Conservation (phyloP, 1,139 yeast species). For the Pichia inconspicua region DNA sequence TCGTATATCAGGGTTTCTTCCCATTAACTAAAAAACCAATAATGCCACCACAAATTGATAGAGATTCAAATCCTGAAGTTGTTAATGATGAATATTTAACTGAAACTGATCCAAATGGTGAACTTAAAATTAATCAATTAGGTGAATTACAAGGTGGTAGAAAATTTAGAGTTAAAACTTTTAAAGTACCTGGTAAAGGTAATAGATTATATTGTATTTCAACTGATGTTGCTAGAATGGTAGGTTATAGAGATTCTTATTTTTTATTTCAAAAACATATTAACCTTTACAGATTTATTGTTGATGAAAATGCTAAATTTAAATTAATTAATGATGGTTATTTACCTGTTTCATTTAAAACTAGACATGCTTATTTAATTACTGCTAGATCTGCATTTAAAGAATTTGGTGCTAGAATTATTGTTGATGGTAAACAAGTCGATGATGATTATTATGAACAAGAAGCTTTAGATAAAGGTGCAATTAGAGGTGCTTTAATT, state of each 20-base stretch:
- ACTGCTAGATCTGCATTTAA: constrained; percentile 85
- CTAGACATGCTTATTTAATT: constrained; percentile 81
- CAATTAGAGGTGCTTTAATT: constrained; percentile 53
- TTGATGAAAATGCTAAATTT: constrained; percentile 72
- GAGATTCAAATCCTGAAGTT: constrained; percentile 24
- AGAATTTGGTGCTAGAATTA: constrained; percentile 85
- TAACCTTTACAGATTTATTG: constrained; percentile 60
- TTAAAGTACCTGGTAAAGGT: constrained; percentile 70
- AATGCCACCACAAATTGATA: constrained; percentile 4
- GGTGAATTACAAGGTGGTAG: constrained; percentile 76
- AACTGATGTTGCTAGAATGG: constrained; percentile 91
- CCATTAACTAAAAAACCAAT: too few relatives aligned
- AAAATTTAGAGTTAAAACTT: constrained; percentile 71
- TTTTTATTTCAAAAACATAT: constrained; percentile 81
- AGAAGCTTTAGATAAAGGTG: constrained; percentile 62
- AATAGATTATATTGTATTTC: constrained; percentile 77
- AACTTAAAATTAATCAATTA: constrained; percentile 55
- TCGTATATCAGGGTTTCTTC: too few relatives aligned
- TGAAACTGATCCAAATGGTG: constrained; percentile 79
- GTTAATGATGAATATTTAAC: constrained; percentile 74
- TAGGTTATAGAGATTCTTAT: constrained; percentile 92
- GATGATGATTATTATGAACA: constrained; percentile 87
- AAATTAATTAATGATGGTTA: constrained; percentile 75
- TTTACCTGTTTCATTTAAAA: constrained; percentile 85
- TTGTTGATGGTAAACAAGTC: constrained; percentile 73